phyloP scores from a whole-genome alignment of 352 stramenopile species.

The Phytophthora tubulina region DNA sequence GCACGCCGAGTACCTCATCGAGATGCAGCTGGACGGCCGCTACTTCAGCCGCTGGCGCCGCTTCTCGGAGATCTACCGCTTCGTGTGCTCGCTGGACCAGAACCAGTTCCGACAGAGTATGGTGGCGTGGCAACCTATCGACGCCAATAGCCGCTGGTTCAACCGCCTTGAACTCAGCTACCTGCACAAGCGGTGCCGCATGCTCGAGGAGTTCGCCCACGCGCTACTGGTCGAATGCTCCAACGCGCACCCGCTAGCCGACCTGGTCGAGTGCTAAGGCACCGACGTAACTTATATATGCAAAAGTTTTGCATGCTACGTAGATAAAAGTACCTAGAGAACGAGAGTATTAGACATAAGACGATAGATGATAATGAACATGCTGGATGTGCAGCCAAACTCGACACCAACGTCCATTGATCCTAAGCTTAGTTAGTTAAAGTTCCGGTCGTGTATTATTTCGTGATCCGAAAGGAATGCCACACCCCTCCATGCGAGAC shows the following conservation, averaged over 20 bases:
- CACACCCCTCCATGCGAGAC: not conserved
- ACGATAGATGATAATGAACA: slow-evolving; percentile 25
- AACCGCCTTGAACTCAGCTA: slow-evolving; percentile 86
- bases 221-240: slow-evolving; percentile 77
- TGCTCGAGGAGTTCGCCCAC: slow-evolving; percentile 84
- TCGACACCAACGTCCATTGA: not conserved
- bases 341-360: slow-evolving; percentile 35
- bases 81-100: slow-evolving; percentile 61
- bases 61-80: slow-evolving; percentile 78
- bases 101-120: slow-evolving; percentile 68
- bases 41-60: slow-evolving; percentile 82
- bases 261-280: slow-evolving; percentile 67
- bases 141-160: slow-evolving; percentile 78
- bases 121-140: slow-evolving; percentile 66
- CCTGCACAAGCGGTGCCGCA: slow-evolving; percentile 79
- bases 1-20: slow-evolving; percentile 85
- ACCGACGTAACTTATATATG: slow-evolving; percentile 42
- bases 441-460: not conserved
- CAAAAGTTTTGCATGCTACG: slow-evolving; percentile 44
- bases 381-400: not conserved
- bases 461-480: slow-evolving; percentile 15
- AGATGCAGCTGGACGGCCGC: slow-evolving; percentile 77
- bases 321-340: slow-evolving; percentile 44
- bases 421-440: not conserved
- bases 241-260: slow-evolving; percentile 75